Conservation (phyloP, 78 protist species). For the Dictyostelium intermedium region DNA sequence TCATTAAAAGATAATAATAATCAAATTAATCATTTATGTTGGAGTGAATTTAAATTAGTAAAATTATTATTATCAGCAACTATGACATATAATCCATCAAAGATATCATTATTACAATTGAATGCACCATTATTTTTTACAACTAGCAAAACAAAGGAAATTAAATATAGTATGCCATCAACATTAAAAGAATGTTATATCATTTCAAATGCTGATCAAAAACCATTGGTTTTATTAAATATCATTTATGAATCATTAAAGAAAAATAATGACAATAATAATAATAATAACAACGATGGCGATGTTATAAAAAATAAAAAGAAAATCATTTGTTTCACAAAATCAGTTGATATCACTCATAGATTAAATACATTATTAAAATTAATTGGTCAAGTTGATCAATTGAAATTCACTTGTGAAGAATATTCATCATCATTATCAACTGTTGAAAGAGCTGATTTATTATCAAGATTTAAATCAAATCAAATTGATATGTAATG, state of each 20-base stretch:
- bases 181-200: slow-evolving; percentile 54
- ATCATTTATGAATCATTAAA: slow-evolving; percentile 1
- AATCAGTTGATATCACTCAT: slow-evolving; percentile 36
- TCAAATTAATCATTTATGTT: slow-evolving; percentile 18
- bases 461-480: slow-evolving; percentile 23
- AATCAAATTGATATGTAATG: slow-evolving; percentile 49
- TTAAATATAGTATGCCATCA: slow-evolving; percentile 52
- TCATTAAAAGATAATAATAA: neutral
- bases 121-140: slow-evolving; percentile 67
- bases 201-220: slow-evolving; percentile 28
- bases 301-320: neutral
- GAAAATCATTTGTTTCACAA: slow-evolving; percentile 65
- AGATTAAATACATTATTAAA: slow-evolving; percentile 38
- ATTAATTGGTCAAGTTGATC: slow-evolving; percentile 16
- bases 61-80: slow-evolving; percentile 78
- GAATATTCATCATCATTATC: slow-evolving; percentile 37
- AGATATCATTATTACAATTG: slow-evolving; percentile 64
- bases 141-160: slow-evolving; percentile 33
- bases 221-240: slow-evolving; percentile 44
- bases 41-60: slow-evolving; percentile 25
- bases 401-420: slow-evolving; percentile 1
- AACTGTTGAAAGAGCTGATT: slow-evolving; percentile 15
- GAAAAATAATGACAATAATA: neutral
- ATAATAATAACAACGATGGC: too few relatives aligned
- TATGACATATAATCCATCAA: slow-evolving; percentile 77